A percentile compares a stretch with the other conserved stretches of the same genome.
Conservation (phyloP, 2,329 filamentous ascomycete species). For the Aspergillus sp. region DNA sequence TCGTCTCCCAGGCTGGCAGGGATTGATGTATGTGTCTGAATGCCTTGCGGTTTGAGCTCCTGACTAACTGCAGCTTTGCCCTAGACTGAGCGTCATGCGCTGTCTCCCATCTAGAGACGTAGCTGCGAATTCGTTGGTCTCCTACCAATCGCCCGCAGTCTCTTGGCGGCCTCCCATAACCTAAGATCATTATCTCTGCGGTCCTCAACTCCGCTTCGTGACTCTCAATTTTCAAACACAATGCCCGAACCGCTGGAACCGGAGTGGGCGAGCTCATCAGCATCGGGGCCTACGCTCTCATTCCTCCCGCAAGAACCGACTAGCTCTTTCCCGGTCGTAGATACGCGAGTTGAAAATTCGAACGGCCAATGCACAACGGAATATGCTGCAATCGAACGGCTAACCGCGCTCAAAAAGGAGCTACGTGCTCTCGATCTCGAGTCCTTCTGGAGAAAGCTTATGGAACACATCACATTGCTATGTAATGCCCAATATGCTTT, state of each 20-base stretch:
- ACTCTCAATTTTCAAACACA: constrained; percentile 8
- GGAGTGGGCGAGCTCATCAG: constrained; percentile 30
- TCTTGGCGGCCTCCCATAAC: constrained; percentile 26
- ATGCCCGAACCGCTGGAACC: constrained; percentile 36
- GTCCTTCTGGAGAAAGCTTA: constrained; percentile 64
- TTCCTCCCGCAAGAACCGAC: constrained; percentile 32
- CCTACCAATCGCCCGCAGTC: constrained; percentile 16
- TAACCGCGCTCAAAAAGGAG: constrained; percentile 59
- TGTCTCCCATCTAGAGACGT: constrained; percentile 19
- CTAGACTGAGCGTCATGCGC: constrained; percentile 26
- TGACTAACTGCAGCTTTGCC: neutral
- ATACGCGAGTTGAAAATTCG: constrained; percentile 24
- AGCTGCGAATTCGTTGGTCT: constrained; percentile 21
- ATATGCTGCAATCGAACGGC: constrained; percentile 60
- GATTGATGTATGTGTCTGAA: constrained; percentile 3
- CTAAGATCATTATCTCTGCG: constrained; percentile 11
- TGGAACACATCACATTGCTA: constrained; percentile 64
- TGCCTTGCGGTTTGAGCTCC: neutral
- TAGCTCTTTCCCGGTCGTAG: constrained; percentile 24
- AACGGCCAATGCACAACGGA: constrained; percentile 48
- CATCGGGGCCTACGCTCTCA: constrained; percentile 25
- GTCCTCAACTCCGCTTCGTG: neutral
- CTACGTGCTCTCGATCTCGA: constrained; percentile 56
- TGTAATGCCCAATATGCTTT: constrained; percentile 67
- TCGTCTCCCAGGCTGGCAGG: constrained; percentile 5